Base-by-base conservation (phyloP, 176 grass and related monocot genomes). In the Thinopyrum elongatum region DNA sequence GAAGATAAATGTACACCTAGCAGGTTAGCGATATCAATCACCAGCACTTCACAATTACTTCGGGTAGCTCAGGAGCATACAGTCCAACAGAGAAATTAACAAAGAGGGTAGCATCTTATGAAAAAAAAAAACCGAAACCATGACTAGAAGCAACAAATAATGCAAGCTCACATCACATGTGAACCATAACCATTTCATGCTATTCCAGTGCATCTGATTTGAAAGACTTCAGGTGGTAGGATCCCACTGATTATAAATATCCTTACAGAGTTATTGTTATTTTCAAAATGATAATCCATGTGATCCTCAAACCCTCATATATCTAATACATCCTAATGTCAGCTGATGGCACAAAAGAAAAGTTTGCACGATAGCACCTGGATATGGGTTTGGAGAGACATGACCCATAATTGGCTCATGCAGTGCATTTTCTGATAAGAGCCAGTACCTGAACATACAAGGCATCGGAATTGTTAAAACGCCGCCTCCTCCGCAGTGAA, bases 401-500 rank as follows among this genome's bases (percentile, higher is more conserved):
- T 69, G 69, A 30, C 79, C 17, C 8, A n/a, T 57, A 74, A 67
- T 42, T n/a, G 19, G 46, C 1, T 33, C 60, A 34, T 70, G 78
- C 49, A 82, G 19, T 7, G 80, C 60, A 78, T 23, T 78, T 78
- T 84, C 29, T 29, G 66, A 65, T 66, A 74, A 79, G 16, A 68
- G 67, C 59, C 83, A 80, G 74, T 90, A 98, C 95, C 93, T 95
- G 75, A 87, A 98, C 88, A 80, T 94, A 98, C 73, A 98, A 4
- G 25, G 81, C 81, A 88, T 92, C 91, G 65, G 93, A 89, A 1
- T 84, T 70, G 81, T 92, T 88, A 29, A 89, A 31, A 3, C 58
- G 74, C 30, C 74, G 86, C 46, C 75, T 94, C 68, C 83, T 90
- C 36, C 34, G 65, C 61, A 67, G 38, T 86, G 90, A 89, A 77